Evolutionary conservation across 2,329 filamentous ascomycete species (phyloP).

Genomic region (Xylariaceae sp.): DNA sequence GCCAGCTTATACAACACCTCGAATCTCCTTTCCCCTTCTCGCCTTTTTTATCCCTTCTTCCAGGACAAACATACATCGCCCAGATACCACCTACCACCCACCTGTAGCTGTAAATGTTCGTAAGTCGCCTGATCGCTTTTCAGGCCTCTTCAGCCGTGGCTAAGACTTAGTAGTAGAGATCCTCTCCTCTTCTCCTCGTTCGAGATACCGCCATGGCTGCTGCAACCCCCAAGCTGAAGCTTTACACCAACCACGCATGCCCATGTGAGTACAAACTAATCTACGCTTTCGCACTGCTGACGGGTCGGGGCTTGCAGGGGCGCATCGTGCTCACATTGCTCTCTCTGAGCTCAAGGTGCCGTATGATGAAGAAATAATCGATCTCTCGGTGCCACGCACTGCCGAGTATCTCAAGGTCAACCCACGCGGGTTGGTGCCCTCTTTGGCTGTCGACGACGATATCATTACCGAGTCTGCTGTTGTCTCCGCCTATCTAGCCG

Average conservation of each 20-base stretch:
- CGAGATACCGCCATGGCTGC: conserved; percentile 34
- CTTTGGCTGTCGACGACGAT: conserved; percentile 68
- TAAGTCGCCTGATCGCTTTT: too few species aligned
- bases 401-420: conserved; percentile 79
- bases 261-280: conserved; percentile 32
- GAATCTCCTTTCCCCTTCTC: too few species aligned
- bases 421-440: conserved; percentile 78
- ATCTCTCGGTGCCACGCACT: conserved; percentile 71
- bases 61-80: too few species aligned
- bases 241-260: conserved; percentile 40
- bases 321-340: conserved; percentile 76
- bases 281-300: conserved; percentile 9
- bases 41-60: too few species aligned
- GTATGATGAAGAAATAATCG: conserved; percentile 75
- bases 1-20: too few species aligned
- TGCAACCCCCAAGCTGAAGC: conserved; percentile 33
- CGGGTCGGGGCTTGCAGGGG: conserved; percentile 48
- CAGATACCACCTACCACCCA: too few species aligned
- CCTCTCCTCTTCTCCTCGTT: too few species aligned
- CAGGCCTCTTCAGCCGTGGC: too few species aligned
- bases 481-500: conserved; percentile 73
- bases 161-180: too few species aligned
- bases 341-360: conserved; percentile 69
- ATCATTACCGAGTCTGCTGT: conserved; percentile 77
- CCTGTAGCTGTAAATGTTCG: too few species aligned